phyloP scores from a whole-genome alignment of 108 stramenopile species.

The Tribonema minus region DNA sequence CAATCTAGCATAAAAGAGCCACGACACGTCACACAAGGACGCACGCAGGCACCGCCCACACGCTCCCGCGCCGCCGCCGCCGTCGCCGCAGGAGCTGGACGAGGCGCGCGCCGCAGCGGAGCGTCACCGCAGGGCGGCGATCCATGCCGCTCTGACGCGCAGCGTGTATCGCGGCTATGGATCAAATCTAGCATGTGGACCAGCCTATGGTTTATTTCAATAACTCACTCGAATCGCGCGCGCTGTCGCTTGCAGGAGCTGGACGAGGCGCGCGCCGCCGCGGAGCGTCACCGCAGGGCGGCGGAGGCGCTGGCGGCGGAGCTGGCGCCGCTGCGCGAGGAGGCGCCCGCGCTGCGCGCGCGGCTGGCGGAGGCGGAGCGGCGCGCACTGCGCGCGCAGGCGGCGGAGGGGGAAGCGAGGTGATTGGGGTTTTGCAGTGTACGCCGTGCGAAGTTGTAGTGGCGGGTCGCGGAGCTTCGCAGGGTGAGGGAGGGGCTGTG shows the following conservation, averaged over 20 bases:
- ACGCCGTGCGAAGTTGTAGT: background rate
- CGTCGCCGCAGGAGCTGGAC: background rate
- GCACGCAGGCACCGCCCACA: too few species aligned
- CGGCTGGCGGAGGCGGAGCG: conserved; percentile 18
- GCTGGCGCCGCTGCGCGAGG: conserved; percentile 13
- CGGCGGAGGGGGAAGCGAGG: background rate
- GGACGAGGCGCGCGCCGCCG: background rate
- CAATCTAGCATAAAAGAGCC: too few species aligned
- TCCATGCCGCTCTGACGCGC: too few species aligned
- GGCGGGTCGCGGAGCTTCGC: background rate
- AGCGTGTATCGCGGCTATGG: too few species aligned
- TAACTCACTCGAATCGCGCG: too few species aligned
- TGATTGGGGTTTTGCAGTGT: background rate
- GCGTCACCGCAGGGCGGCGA: background rate
- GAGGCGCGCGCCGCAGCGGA: background rate
- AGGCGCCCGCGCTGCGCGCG: background rate
- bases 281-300: background rate
- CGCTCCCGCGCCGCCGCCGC: background rate
- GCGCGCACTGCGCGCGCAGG: background rate
- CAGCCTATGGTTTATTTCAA: too few species aligned
- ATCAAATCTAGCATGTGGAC: too few species aligned
- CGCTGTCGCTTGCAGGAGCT: background rate
- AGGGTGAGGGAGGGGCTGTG: too few species aligned
- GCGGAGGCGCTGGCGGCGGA: background rate
- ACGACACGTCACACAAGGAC: too few species aligned